A percentile compares a stretch with the other conserved stretches of the same genome.
Evolutionary conservation across 345 rosid genomes (phyloP).

Genomic region (Eucalyptus tenuipes): DNA sequence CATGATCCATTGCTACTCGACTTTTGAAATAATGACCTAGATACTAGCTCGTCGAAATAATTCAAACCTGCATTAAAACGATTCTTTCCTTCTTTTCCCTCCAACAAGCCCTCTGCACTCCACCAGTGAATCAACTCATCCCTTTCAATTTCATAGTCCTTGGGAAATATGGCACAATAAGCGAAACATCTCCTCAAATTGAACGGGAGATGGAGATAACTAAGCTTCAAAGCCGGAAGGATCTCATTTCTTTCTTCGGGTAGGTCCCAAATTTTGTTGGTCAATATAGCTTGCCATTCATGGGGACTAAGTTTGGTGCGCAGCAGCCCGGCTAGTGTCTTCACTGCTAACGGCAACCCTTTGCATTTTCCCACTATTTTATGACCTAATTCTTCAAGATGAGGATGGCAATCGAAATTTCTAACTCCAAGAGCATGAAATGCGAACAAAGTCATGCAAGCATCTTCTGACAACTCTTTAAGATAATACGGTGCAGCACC

Average conservation of each 20-base stretch:
- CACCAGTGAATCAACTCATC: not conserved
- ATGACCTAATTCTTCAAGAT: not conserved
- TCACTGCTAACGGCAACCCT: slow-evolving; percentile 16
- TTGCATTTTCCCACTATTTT: slow-evolving; percentile 3
- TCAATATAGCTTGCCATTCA: no score
- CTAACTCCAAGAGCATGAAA: not conserved
- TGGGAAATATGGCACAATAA: slow-evolving; percentile 5
- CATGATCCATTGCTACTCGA: not conserved
- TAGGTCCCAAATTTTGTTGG: not conserved
- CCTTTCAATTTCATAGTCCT: not conserved
- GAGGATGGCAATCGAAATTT: not conserved
- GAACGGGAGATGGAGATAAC: slow-evolving; percentile 8
- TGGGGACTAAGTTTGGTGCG: no score
- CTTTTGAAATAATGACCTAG: not conserved
- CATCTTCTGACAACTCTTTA: not conserved
- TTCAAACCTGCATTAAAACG: not conserved
- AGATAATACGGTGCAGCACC: not conserved
- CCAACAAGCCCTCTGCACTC: not conserved
- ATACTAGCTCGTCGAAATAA: not conserved
- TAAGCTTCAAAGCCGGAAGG: slow-evolving; percentile 2
- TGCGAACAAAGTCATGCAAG: not conserved
- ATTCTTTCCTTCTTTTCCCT: not conserved
- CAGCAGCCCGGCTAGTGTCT: not conserved
- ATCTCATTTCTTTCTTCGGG: not conserved
- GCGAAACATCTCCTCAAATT: slow-evolving; percentile 5